Percentiles rank a stretch among this genome's conserved stretches.
Conservation (phyloP, 495 filamentous ascomycete genomes). For the Xylaria intraflava region DNA sequence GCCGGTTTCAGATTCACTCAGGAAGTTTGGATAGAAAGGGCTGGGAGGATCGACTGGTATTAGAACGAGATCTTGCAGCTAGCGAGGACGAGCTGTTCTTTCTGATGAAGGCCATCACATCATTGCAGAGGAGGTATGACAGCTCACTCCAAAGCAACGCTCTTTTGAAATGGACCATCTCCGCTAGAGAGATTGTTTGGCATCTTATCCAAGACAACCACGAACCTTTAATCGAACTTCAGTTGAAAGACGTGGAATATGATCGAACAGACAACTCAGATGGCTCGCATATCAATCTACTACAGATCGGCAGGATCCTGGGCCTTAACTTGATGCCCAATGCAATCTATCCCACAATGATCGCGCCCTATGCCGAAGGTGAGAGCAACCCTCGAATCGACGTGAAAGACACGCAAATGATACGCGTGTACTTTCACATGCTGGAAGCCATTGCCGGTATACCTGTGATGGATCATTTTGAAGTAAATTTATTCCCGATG, state of each 20-base stretch:
- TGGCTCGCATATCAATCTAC: conserved; percentile 87
- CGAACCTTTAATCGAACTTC: conserved; percentile 89
- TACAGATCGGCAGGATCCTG: conserved; percentile 76
- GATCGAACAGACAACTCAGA: conserved; percentile 94
- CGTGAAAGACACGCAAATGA: conserved; percentile 59
- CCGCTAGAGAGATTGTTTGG: conserved; percentile 91
- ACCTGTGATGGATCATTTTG: conserved; percentile 94
- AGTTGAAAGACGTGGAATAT: conserved; percentile 80
- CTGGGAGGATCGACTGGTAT: conserved; percentile 78
- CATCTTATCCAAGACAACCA: conserved; percentile 80
- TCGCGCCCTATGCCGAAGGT: conserved; percentile 75
- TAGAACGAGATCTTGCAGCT: conserved; percentile 80
- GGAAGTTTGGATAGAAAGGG: conserved; percentile 80
- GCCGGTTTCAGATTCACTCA: conserved; percentile 87
- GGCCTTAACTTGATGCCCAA: conserved; percentile 84
- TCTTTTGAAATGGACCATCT: conserved; percentile 80
- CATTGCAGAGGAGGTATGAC: conserved; percentile 80
- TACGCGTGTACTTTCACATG: conserved; percentile 94
- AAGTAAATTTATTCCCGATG: conserved; percentile 87
- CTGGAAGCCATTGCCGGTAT: conserved; percentile 97
- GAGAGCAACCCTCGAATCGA: conserved; percentile 45
- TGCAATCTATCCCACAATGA: conserved; percentile 92
- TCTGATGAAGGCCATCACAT: conserved; percentile 99
- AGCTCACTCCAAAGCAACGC: conserved; percentile 65
- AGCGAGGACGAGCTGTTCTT: conserved; percentile 99